Evolutionary conservation across 495 filamentous ascomycete genomes (phyloP).

Genomic region (Baudoinia panamericana): DNA sequence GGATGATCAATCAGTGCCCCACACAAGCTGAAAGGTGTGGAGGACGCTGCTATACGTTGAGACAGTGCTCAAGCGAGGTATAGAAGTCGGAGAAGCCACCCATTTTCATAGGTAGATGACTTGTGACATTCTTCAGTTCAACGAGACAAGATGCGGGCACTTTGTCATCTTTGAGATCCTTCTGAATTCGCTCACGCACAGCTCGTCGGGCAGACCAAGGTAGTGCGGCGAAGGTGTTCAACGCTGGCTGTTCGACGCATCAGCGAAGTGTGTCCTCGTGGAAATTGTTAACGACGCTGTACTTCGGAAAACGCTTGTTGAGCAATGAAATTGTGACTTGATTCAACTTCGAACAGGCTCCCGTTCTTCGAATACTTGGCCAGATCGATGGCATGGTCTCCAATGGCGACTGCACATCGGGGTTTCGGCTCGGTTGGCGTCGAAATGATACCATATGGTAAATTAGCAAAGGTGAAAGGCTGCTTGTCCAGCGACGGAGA

Average conservation of each 20-base stretch:
- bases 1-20: background rate
- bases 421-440: conserved; percentile 8
- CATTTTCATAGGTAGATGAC: conserved; percentile 22
- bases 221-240: conserved; percentile 23
- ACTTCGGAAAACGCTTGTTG: conserved; percentile 14
- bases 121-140: conserved; percentile 16
- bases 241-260: conserved; percentile 8
- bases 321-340: conserved; percentile 13
- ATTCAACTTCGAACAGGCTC: conserved; percentile 12
- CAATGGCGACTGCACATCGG: conserved; percentile 22
- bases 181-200: conserved; percentile 17
- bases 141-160: conserved; percentile 11
- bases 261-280: background rate
- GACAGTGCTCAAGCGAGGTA: conserved; percentile 28
- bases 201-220: conserved; percentile 10
- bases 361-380: conserved; percentile 13
- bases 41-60: conserved; percentile 10
- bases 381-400: conserved; percentile 20
- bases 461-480: conserved; percentile 6
- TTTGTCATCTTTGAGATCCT: conserved; percentile 13
- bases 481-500: conserved; percentile 7
- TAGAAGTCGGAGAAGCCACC: conserved; percentile 24
- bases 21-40: too few species aligned
- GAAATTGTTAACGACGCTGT: conserved; percentile 1
- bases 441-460: conserved; percentile 19